A percentile compares a stretch with the other conserved stretches of the same genome.
Conservation (phyloP, 805 yeast genomes). For the Lachancea nothofagi region DNA sequence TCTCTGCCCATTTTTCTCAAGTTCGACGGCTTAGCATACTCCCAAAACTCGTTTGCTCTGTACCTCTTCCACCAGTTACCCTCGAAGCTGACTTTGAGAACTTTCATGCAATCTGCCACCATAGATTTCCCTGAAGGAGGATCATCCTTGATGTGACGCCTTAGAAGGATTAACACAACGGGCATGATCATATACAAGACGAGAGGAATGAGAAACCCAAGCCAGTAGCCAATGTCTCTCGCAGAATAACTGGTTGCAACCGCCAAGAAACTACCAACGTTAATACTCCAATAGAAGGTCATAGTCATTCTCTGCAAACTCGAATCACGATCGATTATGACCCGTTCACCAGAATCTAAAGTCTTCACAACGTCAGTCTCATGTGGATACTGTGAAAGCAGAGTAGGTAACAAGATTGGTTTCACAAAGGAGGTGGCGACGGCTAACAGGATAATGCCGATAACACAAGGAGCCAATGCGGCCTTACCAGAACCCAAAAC, state of each 20-base stretch:
- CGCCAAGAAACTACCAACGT: constrained; percentile 68
- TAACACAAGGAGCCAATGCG: constrained; percentile 7
- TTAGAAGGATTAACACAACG: constrained; percentile 37
- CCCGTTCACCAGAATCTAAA: constrained; percentile 57
- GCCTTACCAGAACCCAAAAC: constrained; percentile 37
- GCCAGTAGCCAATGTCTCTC: constrained; percentile 59
- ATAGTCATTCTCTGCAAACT: constrained; percentile 71
- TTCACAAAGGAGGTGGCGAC: constrained; percentile 77
- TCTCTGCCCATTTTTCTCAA: constrained; percentile 9
- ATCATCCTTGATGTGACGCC: constrained; percentile 26
- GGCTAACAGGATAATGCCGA: constrained; percentile 44
- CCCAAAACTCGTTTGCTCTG: constrained; percentile 41
- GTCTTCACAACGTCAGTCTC: constrained; percentile 54
- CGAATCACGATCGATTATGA: constrained; percentile 61
- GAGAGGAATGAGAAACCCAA: constrained; percentile 69
- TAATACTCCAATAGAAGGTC: constrained; percentile 71
- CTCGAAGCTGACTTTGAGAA: constrained; percentile 37
- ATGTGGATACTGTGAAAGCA: constrained; percentile 70
- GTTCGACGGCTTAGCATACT: constrained; percentile 29
- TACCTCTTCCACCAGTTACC: constrained; percentile 41
- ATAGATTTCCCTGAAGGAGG: constrained; percentile 36
- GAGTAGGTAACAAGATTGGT: constrained; percentile 60
- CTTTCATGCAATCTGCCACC: constrained; percentile 39
- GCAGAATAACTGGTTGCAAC: constrained; percentile 75
- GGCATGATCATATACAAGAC: constrained; percentile 51